phyloP scores from a whole-genome alignment of 345 rosid species.

The Noccaea caerulescens region DNA sequence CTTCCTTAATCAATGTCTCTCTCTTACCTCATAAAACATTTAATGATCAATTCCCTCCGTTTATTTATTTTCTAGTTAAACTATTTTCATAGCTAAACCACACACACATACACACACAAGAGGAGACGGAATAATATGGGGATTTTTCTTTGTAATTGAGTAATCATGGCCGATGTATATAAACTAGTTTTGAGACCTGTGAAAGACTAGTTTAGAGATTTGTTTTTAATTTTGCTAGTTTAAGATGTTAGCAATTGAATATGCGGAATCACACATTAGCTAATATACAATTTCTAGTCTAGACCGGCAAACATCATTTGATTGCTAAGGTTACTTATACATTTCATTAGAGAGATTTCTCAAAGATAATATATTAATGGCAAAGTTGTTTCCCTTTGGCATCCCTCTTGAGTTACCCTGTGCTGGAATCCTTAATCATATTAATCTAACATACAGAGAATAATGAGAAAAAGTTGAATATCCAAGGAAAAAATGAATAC shows the following conservation, averaged over 20 bases:
- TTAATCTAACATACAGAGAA: too few species aligned
- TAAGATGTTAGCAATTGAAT: neutral
- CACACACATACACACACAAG: neutral
- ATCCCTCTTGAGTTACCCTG: neutral
- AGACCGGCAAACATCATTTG: neutral
- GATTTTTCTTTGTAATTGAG: neutral
- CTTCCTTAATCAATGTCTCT: constrained; percentile 2
- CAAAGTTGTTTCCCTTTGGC: neutral
- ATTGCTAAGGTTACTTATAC: neutral
- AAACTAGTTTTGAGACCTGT: neutral
- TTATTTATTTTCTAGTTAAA: neutral
- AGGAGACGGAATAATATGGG: neutral
- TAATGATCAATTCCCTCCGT: neutral
- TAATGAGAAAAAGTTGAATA: too few species aligned
- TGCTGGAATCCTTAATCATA: neutral
- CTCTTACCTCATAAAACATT: constrained; percentile 4
- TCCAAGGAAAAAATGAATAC: too few species aligned
- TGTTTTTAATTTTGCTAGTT: neutral
- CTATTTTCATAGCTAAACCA: constrained; percentile 8
- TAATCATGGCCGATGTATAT: neutral
- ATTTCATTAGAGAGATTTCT: neutral
- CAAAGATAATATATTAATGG: neutral
- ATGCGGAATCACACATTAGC: neutral
- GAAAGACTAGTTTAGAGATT: too few species aligned
- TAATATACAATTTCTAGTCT: neutral